Conservation (phyloP, 805 yeast species). For the Lipomyces japonicus region DNA sequence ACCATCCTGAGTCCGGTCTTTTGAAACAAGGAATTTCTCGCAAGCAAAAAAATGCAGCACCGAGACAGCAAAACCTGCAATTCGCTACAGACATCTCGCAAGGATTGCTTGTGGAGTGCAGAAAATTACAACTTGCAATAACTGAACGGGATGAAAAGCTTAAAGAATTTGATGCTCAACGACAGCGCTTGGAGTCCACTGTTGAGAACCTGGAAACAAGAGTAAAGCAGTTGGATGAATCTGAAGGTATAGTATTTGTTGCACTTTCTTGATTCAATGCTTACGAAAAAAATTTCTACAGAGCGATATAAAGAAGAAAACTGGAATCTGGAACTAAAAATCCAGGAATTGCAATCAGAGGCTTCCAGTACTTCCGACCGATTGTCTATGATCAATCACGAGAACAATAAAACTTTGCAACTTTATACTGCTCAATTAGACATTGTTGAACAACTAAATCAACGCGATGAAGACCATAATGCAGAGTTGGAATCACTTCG, state of each 20-base stretch:
- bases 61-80: slow-evolving; percentile 29
- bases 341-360: slow-evolving; percentile 34
- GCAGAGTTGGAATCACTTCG: slow-evolving; percentile 29
- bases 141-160: slow-evolving; percentile 27
- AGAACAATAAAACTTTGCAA: slow-evolving; percentile 28
- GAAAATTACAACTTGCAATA: slow-evolving; percentile 33
- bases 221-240: slow-evolving; percentile 25
- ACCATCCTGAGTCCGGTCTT: not conserved
- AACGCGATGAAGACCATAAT: slow-evolving; percentile 33
- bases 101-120: slow-evolving; percentile 36
- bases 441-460: slow-evolving; percentile 33
- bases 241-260: slow-evolving; percentile 28
- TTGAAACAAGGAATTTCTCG: slow-evolving; percentile 7
- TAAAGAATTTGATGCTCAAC: slow-evolving; percentile 23
- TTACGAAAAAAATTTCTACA: slow-evolving; percentile 14
- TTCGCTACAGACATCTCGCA: slow-evolving; percentile 38
- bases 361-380: slow-evolving; percentile 29
- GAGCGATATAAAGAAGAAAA: slow-evolving; percentile 38
- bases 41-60: slow-evolving; percentile 19
- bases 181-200: slow-evolving; percentile 26
- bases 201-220: slow-evolving; percentile 27
- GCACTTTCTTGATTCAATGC: slow-evolving; percentile 4
- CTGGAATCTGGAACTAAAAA: slow-evolving; percentile 39
- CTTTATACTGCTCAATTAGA: slow-evolving; percentile 31
- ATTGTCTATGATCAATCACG: slow-evolving; percentile 31